Evolutionary conservation across 305 asterid genomes (phyloP), one percentile per base, ranked within the genome.

Genomic region (Fraxinus paxiana): DNA sequence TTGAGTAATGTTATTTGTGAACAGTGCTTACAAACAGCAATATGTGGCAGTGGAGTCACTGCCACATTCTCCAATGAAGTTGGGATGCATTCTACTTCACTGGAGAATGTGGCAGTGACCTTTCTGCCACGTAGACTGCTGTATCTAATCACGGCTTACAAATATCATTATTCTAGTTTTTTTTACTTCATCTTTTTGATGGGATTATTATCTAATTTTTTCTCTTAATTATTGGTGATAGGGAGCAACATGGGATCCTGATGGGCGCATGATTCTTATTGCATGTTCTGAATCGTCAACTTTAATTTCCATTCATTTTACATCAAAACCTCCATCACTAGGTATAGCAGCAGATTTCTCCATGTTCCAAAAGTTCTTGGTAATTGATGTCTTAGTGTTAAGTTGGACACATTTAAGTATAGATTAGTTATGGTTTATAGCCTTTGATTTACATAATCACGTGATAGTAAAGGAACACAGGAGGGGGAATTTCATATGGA

Each of bases 191-290:
- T 63, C 26, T 54, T 86, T 73, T 73, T 10, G 54, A 54, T 56
- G 54, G 9, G n/a, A 54, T 20, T 31, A 20, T 38, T 17, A 26
- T 51, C 75, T 88, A 65, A 79, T 65, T 46, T 43, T 75, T 78
- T 33, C 37, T 85, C 76, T 74, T 71, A 69, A 77, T 65, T 9
- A 38, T 43, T 84, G 81, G 26, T 84, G 76, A 74, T 83, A 93
- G 98, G 97, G 99, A 85, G 98, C 98, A 84, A 88, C 91, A 24
- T 96, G 99, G 99, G 97, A 96, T 88, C 98, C 97, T 73, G 97
- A 94, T 87, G 97, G 97, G 38, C 94, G 92, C 69, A 96, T 90
- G 97, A 87, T 96, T 84, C 96, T 96, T 81, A 87, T 96, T 81
- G 91, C 98, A 20, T 94, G 94, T 87, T 94, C 97, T 35, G 93